These are phyloP conservation scores for Chlamydomonas urium DNA, from an alignment of 139 green algal species.

Conservation along the genomic window DNA sequence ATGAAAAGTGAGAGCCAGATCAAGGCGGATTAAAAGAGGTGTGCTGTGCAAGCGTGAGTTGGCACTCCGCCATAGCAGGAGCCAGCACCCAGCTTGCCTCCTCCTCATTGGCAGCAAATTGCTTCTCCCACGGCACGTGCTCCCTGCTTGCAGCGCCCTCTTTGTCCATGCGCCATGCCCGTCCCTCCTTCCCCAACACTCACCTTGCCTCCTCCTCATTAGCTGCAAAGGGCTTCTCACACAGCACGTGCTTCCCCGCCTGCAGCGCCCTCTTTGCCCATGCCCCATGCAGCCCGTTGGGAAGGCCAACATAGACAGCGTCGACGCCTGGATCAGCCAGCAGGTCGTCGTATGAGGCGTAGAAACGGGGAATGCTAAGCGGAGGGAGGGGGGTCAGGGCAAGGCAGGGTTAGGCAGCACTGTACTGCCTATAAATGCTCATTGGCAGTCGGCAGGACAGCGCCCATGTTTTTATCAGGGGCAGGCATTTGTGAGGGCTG, in stretches of 20 bases:
- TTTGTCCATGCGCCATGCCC: too few species aligned
- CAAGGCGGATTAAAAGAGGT: not conserved
- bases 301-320: conserved; percentile 54
- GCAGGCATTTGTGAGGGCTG: not conserved
- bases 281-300: conserved; percentile 48
- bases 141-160: too few species aligned
- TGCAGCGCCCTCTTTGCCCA: conserved; percentile 26
- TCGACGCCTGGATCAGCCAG: conserved; percentile 44
- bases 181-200: too few species aligned
- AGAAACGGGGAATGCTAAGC: conserved; percentile 34
- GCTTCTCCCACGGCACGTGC: not conserved
- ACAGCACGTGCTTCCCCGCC: conserved; percentile 60
- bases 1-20: too few species aligned
- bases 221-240: conserved; percentile 57
- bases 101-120: not conserved
- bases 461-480: not conserved
- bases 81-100: not conserved
- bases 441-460: not conserved
- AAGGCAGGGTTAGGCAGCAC: too few species aligned
- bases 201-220: conserved; percentile 39
- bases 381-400: not conserved
- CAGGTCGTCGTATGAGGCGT: conserved; percentile 49
- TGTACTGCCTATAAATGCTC: conserved; percentile 14
- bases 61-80: too few species aligned
- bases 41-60: not conserved